Conservation (phyloP, 2,329 filamentous ascomycete species). For the Colletotrichum euphorbiae region DNA sequence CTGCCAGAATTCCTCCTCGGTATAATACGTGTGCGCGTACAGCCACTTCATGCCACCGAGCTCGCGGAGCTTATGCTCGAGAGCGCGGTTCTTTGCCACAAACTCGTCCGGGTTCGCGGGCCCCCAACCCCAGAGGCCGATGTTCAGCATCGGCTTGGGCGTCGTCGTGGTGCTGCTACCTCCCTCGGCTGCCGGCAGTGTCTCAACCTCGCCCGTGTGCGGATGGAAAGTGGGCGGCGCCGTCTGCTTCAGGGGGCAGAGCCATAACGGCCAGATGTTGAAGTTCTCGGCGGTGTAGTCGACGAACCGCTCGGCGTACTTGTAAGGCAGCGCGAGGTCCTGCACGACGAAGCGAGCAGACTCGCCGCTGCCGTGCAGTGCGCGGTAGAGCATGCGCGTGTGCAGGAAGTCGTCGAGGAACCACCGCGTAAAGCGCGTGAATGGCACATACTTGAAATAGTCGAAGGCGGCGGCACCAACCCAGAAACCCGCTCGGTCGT, state of each 20-base stretch:
- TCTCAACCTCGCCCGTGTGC: conserved; percentile 54
- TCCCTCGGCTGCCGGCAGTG: conserved; percentile 28
- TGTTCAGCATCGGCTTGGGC: conserved; percentile 64
- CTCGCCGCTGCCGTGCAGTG: conserved; percentile 75
- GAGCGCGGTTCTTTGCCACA: conserved; percentile 73
- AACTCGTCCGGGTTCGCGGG: conserved; percentile 69
- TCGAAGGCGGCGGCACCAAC: conserved; percentile 73
- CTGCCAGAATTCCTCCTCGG: conserved; percentile 76
- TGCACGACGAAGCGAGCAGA: conserved; percentile 75
- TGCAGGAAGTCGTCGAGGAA: conserved; percentile 79
- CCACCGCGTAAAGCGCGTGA: conserved; percentile 74
- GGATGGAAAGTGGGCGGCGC: conserved; percentile 67
- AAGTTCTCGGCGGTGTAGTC: conserved; percentile 64
- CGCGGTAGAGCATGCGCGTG: conserved; percentile 80
- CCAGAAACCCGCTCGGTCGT: conserved; percentile 82
- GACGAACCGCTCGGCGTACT: conserved; percentile 63
- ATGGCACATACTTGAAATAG: conserved; percentile 75
- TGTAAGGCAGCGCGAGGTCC: conserved; percentile 71
- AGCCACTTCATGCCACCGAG: conserved; percentile 87
- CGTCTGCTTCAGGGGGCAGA: conserved; percentile 65
- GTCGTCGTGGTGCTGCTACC: conserved; percentile 22
- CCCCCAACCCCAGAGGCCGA: conserved; percentile 85
- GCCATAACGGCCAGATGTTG: conserved; percentile 70
- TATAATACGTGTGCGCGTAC: conserved; percentile 88
- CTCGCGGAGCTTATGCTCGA: conserved; percentile 76